phyloP scores from a whole-genome alignment of 2,329 filamentous ascomycete genomes.

The Mycocentrospora acerina region DNA sequence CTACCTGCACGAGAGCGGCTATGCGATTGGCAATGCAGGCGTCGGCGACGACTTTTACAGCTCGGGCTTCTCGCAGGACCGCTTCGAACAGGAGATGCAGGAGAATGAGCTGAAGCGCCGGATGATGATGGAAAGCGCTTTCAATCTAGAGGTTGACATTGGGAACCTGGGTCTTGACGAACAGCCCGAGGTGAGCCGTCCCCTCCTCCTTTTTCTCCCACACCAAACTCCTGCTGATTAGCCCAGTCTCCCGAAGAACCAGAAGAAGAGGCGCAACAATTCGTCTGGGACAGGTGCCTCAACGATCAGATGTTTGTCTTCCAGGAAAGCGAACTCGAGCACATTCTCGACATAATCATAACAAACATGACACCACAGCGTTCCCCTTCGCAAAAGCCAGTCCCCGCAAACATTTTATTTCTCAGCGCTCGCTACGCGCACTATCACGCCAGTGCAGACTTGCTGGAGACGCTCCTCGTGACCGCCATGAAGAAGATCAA shows the following conservation, averaged over 20 bases:
- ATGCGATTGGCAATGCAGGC: constrained; percentile 79
- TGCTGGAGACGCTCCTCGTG: constrained; percentile 77
- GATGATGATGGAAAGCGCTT: constrained; percentile 99
- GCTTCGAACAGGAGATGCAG: constrained; percentile 95
- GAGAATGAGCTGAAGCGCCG: constrained; percentile 93
- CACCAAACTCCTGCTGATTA: constrained; percentile 20
- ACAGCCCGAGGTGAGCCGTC: constrained; percentile 83
- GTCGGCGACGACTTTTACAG: constrained; percentile 91
- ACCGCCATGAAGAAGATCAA: constrained; percentile 96
- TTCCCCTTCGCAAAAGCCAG: constrained; percentile 94
- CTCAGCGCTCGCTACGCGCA: constrained; percentile 93
- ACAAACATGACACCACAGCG: constrained; percentile 97
- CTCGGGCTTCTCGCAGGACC: constrained; percentile 85
- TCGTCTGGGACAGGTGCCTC: constrained; percentile 90
- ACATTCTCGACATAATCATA: constrained; percentile 92
- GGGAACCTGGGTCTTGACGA: constrained; percentile 96
- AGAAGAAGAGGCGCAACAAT: constrained; percentile 86
- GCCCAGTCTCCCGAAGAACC: constrained; percentile 66
- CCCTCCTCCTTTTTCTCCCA: constrained; percentile 1
- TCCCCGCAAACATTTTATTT: constrained; percentile 96
- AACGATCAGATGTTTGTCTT: constrained; percentile 99
- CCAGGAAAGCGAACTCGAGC: constrained; percentile 87
- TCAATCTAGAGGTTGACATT: constrained; percentile 93
- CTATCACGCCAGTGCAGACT: constrained; percentile 86
- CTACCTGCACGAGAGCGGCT: constrained; percentile 92